Evolutionary conservation across 768 basidiomycete genomes (phyloP), one percentile per base, ranked within the genome.

Genomic region (Cystobasidium onofrii): DNA sequence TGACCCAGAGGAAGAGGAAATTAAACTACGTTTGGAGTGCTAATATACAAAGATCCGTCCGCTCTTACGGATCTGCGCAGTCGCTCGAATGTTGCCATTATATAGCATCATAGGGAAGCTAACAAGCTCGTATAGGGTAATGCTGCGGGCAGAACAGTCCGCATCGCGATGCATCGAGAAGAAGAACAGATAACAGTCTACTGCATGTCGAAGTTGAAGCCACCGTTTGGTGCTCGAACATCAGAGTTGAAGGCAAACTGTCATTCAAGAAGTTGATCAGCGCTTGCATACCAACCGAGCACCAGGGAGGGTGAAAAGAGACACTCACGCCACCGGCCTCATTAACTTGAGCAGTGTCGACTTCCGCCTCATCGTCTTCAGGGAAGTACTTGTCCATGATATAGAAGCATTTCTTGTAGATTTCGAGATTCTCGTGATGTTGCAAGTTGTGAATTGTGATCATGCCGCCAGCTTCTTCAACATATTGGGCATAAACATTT

Each of bases 381-480:
- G 78, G 77, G 76, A 76, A 77, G 67, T 65, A 76, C 80, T 94
- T 94, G 84, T 92, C 90, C 90, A 91, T 91, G 79, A 92, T 54
- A 43, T 64, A 64, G 61, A 75, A 64, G 67, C 94, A 95, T 84
- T 99, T 98, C 87, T 97, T 97, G 84, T 99, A 99, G 79, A 99
- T 98, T 78, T 98, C 95, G 83, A 97, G 83, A 83, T 99, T 99
- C 84, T 99, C 95, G 82, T 98, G 96, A 82, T 95, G 93, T 83
- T 99, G 96, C 69, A 98, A 87, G 82, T 97, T 94, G 85, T 99
- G 95, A 81, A 99, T 97, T 23, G 92, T 90, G 77, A 92, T 87
- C 96, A 99, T 98, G 66, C 96, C 96, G 73, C 96, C 94, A 12
- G 94, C 94, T 83, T 99, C 96, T 82, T 99, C 96, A 54, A 98